Conservation (phyloP, 176 grass and related monocot species). For the Olyra latifolia region DNA sequence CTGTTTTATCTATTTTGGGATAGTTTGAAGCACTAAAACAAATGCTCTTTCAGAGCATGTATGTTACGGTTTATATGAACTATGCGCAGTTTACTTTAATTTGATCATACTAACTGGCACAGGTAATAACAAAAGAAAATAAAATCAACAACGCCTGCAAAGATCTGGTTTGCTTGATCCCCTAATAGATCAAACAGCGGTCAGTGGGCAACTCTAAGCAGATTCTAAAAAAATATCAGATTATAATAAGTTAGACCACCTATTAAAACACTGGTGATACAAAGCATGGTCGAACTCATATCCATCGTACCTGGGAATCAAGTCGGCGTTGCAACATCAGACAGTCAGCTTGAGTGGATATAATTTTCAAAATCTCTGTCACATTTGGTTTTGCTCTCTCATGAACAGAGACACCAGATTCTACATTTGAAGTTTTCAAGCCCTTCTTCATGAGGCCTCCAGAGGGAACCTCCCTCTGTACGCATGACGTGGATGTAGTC, state of each 20-base stretch:
- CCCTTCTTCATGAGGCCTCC: constrained; percentile 40
- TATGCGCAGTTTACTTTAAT: neutral
- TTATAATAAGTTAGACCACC: constrained; percentile 10
- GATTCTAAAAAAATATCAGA: neutral
- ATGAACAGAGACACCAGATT: constrained; percentile 3
- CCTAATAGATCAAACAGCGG: neutral
- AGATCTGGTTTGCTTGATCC: constrained; percentile 26
- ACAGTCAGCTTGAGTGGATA: constrained; percentile 64
- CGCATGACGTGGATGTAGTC: constrained; percentile 46
- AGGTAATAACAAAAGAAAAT: constrained; percentile 3
- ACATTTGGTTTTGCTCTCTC: constrained; percentile 43
- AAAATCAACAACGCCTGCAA: neutral
- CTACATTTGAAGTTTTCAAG: constrained; percentile 35
- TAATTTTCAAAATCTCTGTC: constrained; percentile 55
- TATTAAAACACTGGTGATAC: constrained; percentile 15
- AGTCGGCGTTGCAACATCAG: constrained; percentile 63
- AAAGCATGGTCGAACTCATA: constrained; percentile 6
- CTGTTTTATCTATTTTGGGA: constrained; percentile 21
- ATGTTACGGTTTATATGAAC: neutral
- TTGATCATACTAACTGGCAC: neutral
- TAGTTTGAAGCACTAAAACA: constrained; percentile 9
- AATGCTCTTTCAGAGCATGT: neutral
- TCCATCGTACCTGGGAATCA: constrained; percentile 69
- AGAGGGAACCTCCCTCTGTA: constrained; percentile 44
- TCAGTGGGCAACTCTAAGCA: neutral